phyloP scores from a whole-genome alignment of 768 basidiomycete species.

The Boletus coccyginus region DNA sequence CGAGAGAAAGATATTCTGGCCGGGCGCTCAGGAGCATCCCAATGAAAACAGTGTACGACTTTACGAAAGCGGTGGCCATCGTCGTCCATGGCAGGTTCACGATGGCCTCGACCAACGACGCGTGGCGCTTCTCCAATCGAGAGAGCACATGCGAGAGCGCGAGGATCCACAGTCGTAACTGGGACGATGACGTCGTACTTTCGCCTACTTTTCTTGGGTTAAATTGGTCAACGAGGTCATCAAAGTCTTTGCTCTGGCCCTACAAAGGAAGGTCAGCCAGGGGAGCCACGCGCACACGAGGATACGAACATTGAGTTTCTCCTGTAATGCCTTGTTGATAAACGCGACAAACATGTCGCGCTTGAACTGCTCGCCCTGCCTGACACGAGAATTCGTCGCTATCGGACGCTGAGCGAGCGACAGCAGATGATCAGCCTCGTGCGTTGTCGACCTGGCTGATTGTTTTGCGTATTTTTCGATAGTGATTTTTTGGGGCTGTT shows the following conservation, averaged over 20 bases:
- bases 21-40: conserved; percentile 89
- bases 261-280: conserved; percentile 31
- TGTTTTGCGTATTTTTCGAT: conserved; percentile 45
- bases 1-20: conserved; percentile 85
- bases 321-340: conserved; percentile 75
- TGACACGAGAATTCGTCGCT: conserved; percentile 75
- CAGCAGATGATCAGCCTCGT: conserved; percentile 9
- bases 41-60: conserved; percentile 84
- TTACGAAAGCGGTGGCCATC: conserved; percentile 82
- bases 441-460: conserved; percentile 23
- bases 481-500: conserved; percentile 38
- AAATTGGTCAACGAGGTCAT: conserved; percentile 90
- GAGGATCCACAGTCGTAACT: conserved; percentile 77
- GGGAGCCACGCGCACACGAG: conserved; percentile 9
- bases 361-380: conserved; percentile 70
- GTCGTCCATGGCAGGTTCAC: conserved; percentile 89
- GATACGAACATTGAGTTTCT: conserved; percentile 62
- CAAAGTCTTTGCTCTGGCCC: conserved; percentile 75
- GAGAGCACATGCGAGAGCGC: conserved; percentile 93
- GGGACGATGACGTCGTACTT: conserved; percentile 38
- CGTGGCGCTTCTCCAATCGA: conserved; percentile 77
- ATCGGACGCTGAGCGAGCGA: conserved; percentile 50
- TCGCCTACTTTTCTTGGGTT: conserved; percentile 43
- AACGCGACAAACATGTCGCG: conserved; percentile 85
- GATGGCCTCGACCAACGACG: conserved; percentile 80